Conservation (phyloP, 2,329 filamentous ascomycete species). For the Teratosphaeria gauchensis region DNA sequence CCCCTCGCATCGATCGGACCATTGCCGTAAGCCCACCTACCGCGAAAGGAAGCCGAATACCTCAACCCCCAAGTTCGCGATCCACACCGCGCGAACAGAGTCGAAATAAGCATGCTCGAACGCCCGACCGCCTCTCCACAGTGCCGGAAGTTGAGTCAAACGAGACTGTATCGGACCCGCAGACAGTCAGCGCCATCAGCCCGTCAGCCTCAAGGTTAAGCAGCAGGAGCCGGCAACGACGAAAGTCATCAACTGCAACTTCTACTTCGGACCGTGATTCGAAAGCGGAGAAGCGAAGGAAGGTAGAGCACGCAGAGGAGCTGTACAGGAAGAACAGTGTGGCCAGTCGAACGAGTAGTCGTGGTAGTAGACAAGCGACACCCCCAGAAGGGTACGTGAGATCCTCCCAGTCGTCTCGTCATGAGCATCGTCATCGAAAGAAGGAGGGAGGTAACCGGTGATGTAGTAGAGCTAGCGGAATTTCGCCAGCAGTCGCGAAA, state of each 20-base stretch:
- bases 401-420: conserved; percentile 1
- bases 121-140: conserved; percentile 23
- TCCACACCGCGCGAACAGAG: not conserved
- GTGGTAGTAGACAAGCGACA: conserved; percentile 20
- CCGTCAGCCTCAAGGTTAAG: conserved; percentile 19
- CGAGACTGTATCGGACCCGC: conserved; percentile 8
- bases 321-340: conserved; percentile 15
- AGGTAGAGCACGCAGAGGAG: conserved; percentile 24
- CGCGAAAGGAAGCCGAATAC: conserved; percentile 1
- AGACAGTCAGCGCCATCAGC: conserved; percentile 5
- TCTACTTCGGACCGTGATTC: conserved; percentile 5
- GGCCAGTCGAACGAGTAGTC: conserved; percentile 6
- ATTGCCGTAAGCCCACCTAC: conserved; percentile 21
- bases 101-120: conserved; percentile 2
- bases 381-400: conserved; percentile 22
- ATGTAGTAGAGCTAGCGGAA: not conserved
- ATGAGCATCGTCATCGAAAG: conserved; percentile 1
- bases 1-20: conserved; percentile 19
- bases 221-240: conserved; percentile 13
- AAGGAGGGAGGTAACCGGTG: not conserved
- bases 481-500: not conserved
- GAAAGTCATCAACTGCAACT: conserved; percentile 12
- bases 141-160: conserved; percentile 21
- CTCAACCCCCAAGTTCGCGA: not conserved
- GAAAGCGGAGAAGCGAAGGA: conserved; percentile 25